A percentile compares a stretch with the other conserved stretches of the same genome.
phyloP scores from a whole-genome alignment of 2,329 filamentous ascomycete species.

The Lojkania enalia region DNA sequence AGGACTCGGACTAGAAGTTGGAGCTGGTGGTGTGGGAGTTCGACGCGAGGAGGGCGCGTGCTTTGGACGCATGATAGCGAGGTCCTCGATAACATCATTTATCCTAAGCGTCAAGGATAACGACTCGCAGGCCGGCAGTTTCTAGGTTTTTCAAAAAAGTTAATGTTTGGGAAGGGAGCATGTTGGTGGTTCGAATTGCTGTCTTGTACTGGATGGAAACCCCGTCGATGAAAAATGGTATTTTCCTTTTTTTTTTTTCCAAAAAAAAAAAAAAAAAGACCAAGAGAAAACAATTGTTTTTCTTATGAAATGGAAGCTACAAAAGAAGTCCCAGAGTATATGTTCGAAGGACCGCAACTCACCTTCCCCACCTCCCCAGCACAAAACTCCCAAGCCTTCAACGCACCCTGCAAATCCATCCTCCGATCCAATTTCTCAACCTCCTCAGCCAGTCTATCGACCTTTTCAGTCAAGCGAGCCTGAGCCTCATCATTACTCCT shows the following conservation, averaged over 20 bases:
- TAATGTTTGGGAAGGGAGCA: no score
- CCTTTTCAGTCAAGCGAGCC: neutral
- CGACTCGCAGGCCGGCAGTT: neutral
- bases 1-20: no score
- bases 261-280: neutral
- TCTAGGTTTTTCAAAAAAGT: neutral
- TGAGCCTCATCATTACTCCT: slow-evolving; percentile 1
- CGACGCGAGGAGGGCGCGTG: neutral
- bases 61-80: neutral
- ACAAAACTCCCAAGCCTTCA: slow-evolving; percentile 1
- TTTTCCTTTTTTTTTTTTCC: neutral
- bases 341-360: no score
- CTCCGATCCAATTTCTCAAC: neutral
- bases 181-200: no score
- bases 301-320: no score
- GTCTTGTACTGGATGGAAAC: no score
- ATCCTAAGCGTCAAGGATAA: neutral
- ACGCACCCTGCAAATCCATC: neutral
- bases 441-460: neutral
- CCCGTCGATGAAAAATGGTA: neutral
- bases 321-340: no score
- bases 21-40: neutral
- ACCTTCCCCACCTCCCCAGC: neutral
- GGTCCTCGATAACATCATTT: neutral
- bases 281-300: no score